These are phyloP conservation scores for Acanthamoeba healyi DNA, from an alignment of 208 protist genomes.

Conservation along the genomic window DNA sequence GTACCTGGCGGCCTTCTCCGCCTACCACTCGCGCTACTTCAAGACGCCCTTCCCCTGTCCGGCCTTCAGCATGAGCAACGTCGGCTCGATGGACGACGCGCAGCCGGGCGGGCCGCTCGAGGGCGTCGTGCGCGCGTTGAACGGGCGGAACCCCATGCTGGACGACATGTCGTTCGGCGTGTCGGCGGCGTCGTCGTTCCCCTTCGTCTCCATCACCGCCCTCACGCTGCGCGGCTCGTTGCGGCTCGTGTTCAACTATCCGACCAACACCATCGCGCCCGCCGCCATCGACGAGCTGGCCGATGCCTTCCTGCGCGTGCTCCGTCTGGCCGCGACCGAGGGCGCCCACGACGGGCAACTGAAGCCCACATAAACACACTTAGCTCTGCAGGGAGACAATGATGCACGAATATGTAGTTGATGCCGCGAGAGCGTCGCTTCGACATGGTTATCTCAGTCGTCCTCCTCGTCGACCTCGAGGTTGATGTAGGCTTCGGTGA, in stretches of 20 bases:
- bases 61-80: constrained; percentile 7
- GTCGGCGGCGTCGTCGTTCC: neutral
- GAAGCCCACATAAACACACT: too few relatives aligned
- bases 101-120: neutral
- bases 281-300: constrained; percentile 4
- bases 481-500: constrained; percentile 7
- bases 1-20: constrained; percentile 2
- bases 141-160: neutral
- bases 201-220: neutral
- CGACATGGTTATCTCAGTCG: neutral
- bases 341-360: too few relatives aligned
- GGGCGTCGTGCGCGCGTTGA: neutral
- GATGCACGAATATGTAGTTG: too few relatives aligned
- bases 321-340: neutral
- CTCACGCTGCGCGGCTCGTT: neutral
- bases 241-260: neutral
- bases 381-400: too few relatives aligned
- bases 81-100: neutral
- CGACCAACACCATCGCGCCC: neutral
- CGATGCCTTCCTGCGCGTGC: neutral
- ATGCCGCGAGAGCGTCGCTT: too few relatives aligned
- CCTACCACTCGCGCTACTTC: neutral
- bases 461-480: constrained; percentile 16
- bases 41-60: neutral
- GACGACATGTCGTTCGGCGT: neutral